These are phyloP conservation scores for Chlamydomonas urium DNA, from an alignment of 139 green algal genomes.

Conservation along the genomic window DNA sequence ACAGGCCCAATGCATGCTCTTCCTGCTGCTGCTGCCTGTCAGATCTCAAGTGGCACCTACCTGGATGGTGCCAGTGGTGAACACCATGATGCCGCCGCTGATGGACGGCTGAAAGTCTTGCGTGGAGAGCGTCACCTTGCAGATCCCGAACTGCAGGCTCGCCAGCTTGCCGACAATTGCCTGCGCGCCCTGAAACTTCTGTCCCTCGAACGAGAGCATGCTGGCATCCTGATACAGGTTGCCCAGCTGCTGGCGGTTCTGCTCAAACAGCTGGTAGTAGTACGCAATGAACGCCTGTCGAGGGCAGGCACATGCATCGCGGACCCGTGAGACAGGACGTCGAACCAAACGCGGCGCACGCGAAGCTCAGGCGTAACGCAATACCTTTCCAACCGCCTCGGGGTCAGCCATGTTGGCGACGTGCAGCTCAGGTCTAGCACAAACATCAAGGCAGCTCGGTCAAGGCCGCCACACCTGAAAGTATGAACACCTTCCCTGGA, in stretches of 20 bases:
- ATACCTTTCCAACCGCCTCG: conserved; percentile 12
- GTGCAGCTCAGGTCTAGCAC: no score
- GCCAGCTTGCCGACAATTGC: conserved; percentile 73
- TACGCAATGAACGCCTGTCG: conserved; percentile 83
- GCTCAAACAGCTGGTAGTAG: conserved; percentile 94
- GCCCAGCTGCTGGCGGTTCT: conserved; percentile 61
- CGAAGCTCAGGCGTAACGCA: not conserved
- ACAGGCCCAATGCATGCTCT: no score
- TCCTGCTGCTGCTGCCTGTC: no score
- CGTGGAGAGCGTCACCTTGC: conserved; percentile 65
- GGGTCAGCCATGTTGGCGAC: conserved; percentile 7
- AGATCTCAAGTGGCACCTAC: no score
- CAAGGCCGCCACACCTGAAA: no score
- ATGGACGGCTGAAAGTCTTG: conserved; percentile 84
- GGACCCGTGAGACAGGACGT: no score
- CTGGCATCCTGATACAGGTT: conserved; percentile 80
- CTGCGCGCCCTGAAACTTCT: conserved; percentile 68
- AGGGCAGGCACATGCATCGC: not conserved
- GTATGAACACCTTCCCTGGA: no score
- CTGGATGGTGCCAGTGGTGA: conserved; percentile 80
- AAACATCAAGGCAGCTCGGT: no score
- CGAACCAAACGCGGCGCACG: not conserved
- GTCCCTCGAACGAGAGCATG: conserved; percentile 83
- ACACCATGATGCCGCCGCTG: conserved; percentile 77
- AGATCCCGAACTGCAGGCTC: conserved; percentile 72